Evolutionary conservation across 148 eudicot genomes (phyloP).

Genomic region (Rhododendron kiyosumense): DNA sequence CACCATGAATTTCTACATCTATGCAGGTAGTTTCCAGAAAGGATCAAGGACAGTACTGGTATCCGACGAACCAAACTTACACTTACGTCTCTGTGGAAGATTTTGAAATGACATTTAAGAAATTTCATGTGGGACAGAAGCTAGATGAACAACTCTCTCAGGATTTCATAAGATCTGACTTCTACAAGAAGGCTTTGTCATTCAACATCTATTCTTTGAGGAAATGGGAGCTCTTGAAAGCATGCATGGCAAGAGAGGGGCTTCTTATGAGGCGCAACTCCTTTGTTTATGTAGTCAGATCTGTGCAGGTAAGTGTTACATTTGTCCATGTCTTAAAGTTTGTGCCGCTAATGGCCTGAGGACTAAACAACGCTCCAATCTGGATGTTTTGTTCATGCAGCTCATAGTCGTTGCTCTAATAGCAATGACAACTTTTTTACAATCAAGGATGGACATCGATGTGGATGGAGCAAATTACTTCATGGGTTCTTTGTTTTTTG

Average conservation of each 20-base stretch:
- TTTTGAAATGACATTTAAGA: conserved; percentile 43
- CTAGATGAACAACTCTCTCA: conserved; percentile 38
- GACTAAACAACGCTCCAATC: background rate
- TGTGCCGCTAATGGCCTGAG: background rate
- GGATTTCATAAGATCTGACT: conserved; percentile 34
- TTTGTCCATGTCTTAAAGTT: background rate
- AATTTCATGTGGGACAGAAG: conserved; percentile 38
- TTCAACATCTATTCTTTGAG: conserved; percentile 47
- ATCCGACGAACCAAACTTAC: conserved; percentile 30
- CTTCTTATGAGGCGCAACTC: conserved; percentile 76
- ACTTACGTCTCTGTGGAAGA: conserved; percentile 42
- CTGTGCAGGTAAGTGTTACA: conserved; percentile 42
- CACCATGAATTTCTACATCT: background rate
- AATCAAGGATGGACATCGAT: conserved; percentile 49
- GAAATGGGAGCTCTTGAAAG: conserved; percentile 61
- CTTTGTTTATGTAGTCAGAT: conserved; percentile 52
- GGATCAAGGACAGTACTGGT: conserved; percentile 79
- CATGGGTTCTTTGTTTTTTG: conserved; percentile 52
- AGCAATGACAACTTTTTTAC: conserved; percentile 57
- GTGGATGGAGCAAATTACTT: conserved; percentile 29
- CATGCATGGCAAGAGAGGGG: conserved; percentile 63
- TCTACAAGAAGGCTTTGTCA: conserved; percentile 43
- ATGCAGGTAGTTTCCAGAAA: conserved; percentile 64
- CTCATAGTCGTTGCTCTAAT: conserved; percentile 45
- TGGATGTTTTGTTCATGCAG: conserved; percentile 21